Evolutionary conservation across 768 basidiomycete genomes (phyloP).

Genomic region (Tulasnella sp.): DNA sequence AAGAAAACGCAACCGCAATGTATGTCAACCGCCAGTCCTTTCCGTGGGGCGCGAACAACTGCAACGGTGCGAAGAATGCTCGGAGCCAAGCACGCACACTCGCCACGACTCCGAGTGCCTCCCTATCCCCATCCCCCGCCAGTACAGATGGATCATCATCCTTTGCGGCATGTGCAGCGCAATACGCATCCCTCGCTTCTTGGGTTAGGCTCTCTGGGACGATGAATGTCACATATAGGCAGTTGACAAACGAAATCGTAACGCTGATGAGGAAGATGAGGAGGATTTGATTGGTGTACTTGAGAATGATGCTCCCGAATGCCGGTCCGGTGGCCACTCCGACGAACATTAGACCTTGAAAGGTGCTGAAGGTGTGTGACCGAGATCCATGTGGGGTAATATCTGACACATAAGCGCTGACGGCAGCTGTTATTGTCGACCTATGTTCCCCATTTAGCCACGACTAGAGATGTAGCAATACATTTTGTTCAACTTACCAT

Average conservation of each 20-base stretch:
- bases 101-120: slow-evolving; percentile 23
- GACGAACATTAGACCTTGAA: slow-evolving; percentile 59
- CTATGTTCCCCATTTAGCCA: background rate
- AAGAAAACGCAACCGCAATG: slow-evolving; percentile 52
- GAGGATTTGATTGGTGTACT: slow-evolving; percentile 34
- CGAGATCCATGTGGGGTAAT: slow-evolving; percentile 74
- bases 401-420: slow-evolving; percentile 53
- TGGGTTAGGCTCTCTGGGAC: slow-evolving; percentile 39
- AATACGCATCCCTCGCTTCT: slow-evolving; percentile 22
- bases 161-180: too few species aligned
- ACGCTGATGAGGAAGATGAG: slow-evolving; percentile 46
- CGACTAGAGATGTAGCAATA: background rate
- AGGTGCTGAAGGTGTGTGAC: slow-evolving; percentile 43
- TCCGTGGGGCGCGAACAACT: slow-evolving; percentile 40
- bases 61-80: slow-evolving; percentile 51
- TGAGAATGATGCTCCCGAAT: slow-evolving; percentile 46
- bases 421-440: slow-evolving; percentile 37
- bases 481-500: slow-evolving; percentile 42
- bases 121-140: slow-evolving; percentile 23
- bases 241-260: slow-evolving; percentile 35
- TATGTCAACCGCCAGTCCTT: slow-evolving; percentile 69
- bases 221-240: slow-evolving; percentile 51
- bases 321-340: slow-evolving; percentile 74
- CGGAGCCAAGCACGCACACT: slow-evolving; percentile 28
- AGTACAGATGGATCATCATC: slow-evolving; percentile 32